phyloP scores from a whole-genome alignment of 768 basidiomycete genomes.

The Pholiota molesta region DNA sequence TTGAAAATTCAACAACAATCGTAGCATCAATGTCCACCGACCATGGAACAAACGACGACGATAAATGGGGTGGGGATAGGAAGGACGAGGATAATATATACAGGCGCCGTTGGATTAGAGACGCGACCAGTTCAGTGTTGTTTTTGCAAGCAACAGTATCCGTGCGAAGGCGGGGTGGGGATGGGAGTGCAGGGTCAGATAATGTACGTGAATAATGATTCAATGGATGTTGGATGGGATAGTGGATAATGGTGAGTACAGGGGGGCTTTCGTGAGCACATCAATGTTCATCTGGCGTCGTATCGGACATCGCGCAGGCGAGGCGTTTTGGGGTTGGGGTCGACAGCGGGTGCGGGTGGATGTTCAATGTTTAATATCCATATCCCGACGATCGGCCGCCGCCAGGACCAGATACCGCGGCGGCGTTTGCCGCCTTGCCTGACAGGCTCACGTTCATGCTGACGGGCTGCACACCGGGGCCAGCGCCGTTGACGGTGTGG shows the following conservation, averaged over 20 bases:
- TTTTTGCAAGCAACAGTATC: background rate
- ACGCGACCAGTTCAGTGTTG: background rate
- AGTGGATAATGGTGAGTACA: constrained; percentile 5
- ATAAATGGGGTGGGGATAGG: background rate
- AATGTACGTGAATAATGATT: background rate
- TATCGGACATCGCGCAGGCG: background rate
- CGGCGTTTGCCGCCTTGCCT: constrained; percentile 28
- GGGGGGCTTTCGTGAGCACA: constrained; percentile 2
- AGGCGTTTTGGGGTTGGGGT: background rate
- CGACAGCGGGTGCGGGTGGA: background rate
- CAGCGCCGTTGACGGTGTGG: constrained; percentile 30
- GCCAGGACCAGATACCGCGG: constrained; percentile 33
- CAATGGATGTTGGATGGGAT: background rate
- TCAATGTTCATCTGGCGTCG: constrained; percentile 5
- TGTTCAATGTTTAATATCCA: constrained; percentile 32
- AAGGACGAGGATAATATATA: background rate
- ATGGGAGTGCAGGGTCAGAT: constrained; percentile 4
- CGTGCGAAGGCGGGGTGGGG: background rate
- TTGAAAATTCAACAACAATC: background rate
- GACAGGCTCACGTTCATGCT: constrained; percentile 49
- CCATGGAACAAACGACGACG: background rate
- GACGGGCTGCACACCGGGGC: constrained; percentile 42
- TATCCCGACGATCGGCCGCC: constrained; percentile 40
- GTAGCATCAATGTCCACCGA: background rate
- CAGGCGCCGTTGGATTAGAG: background rate